Evolutionary conservation across 2,329 filamentous ascomycete genomes (phyloP), one percentile per base, ranked within the genome.

Genomic region (Alternaria longipes): DNA sequence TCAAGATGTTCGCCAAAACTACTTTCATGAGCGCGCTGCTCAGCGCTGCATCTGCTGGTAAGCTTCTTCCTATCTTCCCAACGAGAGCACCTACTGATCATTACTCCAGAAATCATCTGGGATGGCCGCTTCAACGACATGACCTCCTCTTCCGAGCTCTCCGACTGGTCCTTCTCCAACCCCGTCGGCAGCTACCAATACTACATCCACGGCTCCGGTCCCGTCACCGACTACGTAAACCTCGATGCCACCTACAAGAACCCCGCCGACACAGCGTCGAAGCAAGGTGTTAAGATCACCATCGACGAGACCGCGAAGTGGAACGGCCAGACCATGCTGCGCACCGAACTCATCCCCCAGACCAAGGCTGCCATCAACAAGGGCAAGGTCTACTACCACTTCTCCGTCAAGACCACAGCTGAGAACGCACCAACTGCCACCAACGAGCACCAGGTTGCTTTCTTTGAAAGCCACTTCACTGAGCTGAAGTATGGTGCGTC

Each of bases 311-410:
- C 85, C 2, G 82, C 89, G 2, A 90, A 86, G 75, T 92, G 90
- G 90, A 89, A 92, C 76, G 88, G 87, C 28, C 88, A 91, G 54
- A 63, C 56, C 72, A 92, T 92, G 90, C 86, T 89, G 73, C 85
- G 90, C 52, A 91, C 88, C 0, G 90, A 92, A 80, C 81, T 92
- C 60, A 92, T 93, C 68, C 90, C 90, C 9, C 87, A 91, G 79
- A 91, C 89, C 1, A 84, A 76, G 2, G 87, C 86, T 0, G 83
- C 87, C 63, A 90, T 92, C 76, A 89, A 87, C 68, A 75, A 79
- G 38, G 89, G 89, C 46, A 89, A 86, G 62, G 84, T 91, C 36
- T 90, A 84, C 80, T 92, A 92, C 78, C 90, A 92, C 78, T 92
- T 92, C 80, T 89, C 85, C 57, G 83, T 92, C 65, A 87, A 85